A percentile compares a stretch with the other conserved stretches of the same genome.
Evolutionary conservation across 1,139 yeast species (phyloP).

Genomic region (Zygoascus hellenicus): DNA sequence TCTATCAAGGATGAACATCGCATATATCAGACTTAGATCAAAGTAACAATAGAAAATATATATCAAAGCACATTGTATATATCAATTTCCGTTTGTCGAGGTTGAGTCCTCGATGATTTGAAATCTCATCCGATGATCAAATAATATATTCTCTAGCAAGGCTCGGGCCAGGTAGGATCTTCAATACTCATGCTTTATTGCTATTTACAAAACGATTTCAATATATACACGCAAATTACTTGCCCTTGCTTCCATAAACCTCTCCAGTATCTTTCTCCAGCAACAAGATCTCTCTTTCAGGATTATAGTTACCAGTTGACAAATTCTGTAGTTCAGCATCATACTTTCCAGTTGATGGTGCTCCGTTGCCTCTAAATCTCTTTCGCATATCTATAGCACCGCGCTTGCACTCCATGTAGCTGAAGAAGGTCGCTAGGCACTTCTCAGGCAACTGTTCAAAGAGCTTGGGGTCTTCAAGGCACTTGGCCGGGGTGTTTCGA

Average conservation of each 20-base stretch:
- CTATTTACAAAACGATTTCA: no score
- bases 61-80: no score
- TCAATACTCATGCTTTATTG: no score
- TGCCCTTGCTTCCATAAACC: conserved; percentile 4
- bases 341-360: conserved; percentile 84
- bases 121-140: no score
- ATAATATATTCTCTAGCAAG: no score
- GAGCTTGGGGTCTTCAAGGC: conserved; percentile 75
- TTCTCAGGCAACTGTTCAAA: conserved; percentile 76
- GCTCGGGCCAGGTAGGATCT: no score
- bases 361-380: conserved; percentile 90
- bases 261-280: conserved; percentile 6
- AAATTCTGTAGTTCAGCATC: conserved; percentile 80
- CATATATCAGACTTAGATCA: no score
- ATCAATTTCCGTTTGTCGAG: no score
- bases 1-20: background rate
- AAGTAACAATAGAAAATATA: no score
- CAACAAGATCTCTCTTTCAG: conserved; percentile 55
- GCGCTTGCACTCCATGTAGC: conserved; percentile 77
- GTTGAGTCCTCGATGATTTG: no score
- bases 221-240: background rate
- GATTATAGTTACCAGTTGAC: conserved; percentile 72
- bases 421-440: conserved; percentile 76
- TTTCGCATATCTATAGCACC: conserved; percentile 64
- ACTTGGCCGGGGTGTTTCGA: conserved; percentile 83